These are phyloP conservation scores for Coleophoma crateriformis DNA, from an alignment of 2,329 filamentous ascomycete species.

Conservation along the genomic window DNA sequence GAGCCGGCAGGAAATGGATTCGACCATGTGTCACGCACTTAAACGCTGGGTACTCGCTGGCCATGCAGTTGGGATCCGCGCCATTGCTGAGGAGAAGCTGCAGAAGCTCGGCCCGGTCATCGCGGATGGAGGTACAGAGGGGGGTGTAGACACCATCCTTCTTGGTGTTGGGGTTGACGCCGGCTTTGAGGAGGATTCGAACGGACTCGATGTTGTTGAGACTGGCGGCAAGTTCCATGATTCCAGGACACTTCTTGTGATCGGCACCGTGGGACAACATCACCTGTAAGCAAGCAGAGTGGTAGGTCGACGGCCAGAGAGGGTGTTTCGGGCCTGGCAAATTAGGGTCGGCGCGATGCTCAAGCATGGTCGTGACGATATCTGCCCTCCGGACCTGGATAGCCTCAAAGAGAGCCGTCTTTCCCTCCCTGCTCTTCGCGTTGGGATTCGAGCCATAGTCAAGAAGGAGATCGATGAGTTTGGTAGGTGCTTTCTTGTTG, in stretches of 20 bases:
- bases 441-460: conserved; percentile 55
- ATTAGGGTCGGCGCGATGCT: conserved; percentile 61
- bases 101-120: conserved; percentile 58
- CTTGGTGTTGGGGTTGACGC: conserved; percentile 54
- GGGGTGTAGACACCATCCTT: conserved; percentile 65
- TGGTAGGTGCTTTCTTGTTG: conserved; percentile 48
- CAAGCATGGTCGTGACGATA: conserved; percentile 45
- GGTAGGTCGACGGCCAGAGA: conserved; percentile 59
- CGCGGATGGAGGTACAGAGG: conserved; percentile 62
- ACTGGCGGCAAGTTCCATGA: conserved; percentile 59
- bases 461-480: conserved; percentile 53
- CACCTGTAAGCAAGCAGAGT: conserved; percentile 50
- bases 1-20: conserved; percentile 51
- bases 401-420: conserved; percentile 58
- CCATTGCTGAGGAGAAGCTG: conserved; percentile 48
- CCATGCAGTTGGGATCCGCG: conserved; percentile 46
- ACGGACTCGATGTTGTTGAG: conserved; percentile 60
- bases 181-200: conserved; percentile 48
- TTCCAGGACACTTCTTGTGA: conserved; percentile 51
- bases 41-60: conserved; percentile 60
- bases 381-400: conserved; percentile 51
- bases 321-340: conserved; percentile 64
- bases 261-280: conserved; percentile 56
- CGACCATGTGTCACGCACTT: conserved; percentile 65
- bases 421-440: conserved; percentile 53